Evolutionary conservation across 2,329 filamentous ascomycete genomes (phyloP).

Genomic region (Coniochaeta sp.): DNA sequence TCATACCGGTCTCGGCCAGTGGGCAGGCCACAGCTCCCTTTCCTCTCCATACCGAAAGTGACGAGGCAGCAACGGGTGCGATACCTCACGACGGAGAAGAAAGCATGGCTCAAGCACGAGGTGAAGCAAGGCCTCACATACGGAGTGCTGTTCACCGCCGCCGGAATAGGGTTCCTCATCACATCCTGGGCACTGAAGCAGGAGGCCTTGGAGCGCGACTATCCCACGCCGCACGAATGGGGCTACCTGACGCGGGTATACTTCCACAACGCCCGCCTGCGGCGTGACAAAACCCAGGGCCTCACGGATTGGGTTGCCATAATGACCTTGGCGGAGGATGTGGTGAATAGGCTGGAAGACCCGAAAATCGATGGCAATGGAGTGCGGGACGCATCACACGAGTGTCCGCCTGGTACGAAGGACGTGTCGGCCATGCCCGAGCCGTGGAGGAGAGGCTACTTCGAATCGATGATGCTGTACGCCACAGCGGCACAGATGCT

Average conservation of each 20-base stretch:
- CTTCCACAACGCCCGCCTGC: slow-evolving; percentile 57
- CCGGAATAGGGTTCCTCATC: slow-evolving; percentile 51
- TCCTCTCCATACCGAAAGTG: slow-evolving; percentile 35
- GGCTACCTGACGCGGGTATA: slow-evolving; percentile 60
- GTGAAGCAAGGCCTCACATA: slow-evolving; percentile 63
- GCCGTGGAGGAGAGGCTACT: slow-evolving; percentile 81
- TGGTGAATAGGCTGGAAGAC: slow-evolving; percentile 65
- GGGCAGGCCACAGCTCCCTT: slow-evolving; percentile 40
- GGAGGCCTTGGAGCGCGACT: slow-evolving; percentile 66
- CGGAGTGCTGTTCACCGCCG: slow-evolving; percentile 58
- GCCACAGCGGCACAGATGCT: slow-evolving; percentile 73
- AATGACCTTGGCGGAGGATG: slow-evolving; percentile 50
- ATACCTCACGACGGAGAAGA: slow-evolving; percentile 73
- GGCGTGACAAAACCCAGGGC: slow-evolving; percentile 47
- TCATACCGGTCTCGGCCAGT: slow-evolving; percentile 26
- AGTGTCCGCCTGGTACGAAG: slow-evolving; percentile 38
- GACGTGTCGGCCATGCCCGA: slow-evolving; percentile 73
- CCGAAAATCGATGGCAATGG: slow-evolving; percentile 60
- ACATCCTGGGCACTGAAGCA: slow-evolving; percentile 62
- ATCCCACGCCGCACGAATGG: slow-evolving; percentile 83
- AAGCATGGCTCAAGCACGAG: slow-evolving; percentile 63
- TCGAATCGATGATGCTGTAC: slow-evolving; percentile 69
- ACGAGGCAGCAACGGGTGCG: slow-evolving; percentile 48
- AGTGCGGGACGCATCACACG: slow-evolving; percentile 48
- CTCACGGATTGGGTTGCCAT: slow-evolving; percentile 63